Conservation (phyloP, 805 yeast genomes). For the Teunomyces barrocoloradensis region DNA sequence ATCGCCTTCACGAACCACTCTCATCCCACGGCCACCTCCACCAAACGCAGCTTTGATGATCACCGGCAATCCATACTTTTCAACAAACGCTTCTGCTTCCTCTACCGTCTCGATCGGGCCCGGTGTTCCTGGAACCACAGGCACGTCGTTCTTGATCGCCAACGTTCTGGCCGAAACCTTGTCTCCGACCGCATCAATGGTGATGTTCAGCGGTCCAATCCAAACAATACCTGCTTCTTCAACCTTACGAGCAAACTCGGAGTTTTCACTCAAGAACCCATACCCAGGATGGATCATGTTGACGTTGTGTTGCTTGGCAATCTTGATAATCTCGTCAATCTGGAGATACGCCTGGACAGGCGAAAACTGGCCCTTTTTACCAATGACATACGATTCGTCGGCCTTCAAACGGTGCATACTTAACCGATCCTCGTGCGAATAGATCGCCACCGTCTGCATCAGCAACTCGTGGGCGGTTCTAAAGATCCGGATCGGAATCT, state of each 20-base stretch:
- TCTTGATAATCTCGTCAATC: conserved; percentile 88
- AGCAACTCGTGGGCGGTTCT: conserved; percentile 97
- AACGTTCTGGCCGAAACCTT: conserved; percentile 91
- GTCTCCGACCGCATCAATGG: conserved; percentile 95
- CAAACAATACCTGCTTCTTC: conserved; percentile 89
- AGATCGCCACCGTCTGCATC: conserved; percentile 95
- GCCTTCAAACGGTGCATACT: conserved; percentile 95
- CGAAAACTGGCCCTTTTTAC: conserved; percentile 81
- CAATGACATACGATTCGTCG: conserved; percentile 90
- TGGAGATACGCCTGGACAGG: conserved; percentile 97
- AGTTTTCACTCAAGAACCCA: conserved; percentile 82
- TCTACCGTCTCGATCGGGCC: conserved; percentile 85
- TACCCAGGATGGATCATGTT: conserved; percentile 42
- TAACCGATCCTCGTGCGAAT: conserved; percentile 92
- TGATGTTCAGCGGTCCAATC: conserved; percentile 89
- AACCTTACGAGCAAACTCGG: conserved; percentile 90
- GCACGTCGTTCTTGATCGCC: conserved; percentile 80
- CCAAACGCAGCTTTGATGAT: conserved; percentile 98
- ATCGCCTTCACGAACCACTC: conserved; percentile 97
- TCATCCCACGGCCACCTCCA: conserved; percentile 99
- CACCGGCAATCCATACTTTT: conserved; percentile 87
- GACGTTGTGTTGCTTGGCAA: conserved; percentile 52
- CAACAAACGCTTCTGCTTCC: conserved; percentile 79
- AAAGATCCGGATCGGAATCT: conserved; percentile 84
- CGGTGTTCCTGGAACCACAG: conserved; percentile 96